Percentiles rank a stretch among this genome's conserved stretches.
Evolutionary conservation across 2,329 filamentous ascomycete species (phyloP).

Genomic region (Scopulariopsis brevicaulis): DNA sequence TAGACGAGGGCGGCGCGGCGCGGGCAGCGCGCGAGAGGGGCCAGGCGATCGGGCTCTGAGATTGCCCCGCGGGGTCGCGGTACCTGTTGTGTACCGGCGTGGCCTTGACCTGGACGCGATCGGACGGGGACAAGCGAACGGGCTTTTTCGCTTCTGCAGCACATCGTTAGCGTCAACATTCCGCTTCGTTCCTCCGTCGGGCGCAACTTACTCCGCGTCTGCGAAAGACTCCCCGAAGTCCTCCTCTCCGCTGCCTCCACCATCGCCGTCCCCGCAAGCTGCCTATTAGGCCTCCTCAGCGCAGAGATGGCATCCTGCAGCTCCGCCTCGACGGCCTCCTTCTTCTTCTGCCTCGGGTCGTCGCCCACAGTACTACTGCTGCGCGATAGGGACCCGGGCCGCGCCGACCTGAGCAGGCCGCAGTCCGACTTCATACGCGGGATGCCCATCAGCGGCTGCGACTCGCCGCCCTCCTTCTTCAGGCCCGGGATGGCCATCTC

Average conservation of each 20-base stretch:
- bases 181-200: neutral
- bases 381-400: constrained; percentile 24
- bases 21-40: neutral
- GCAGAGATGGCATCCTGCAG: constrained; percentile 63
- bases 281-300: constrained; percentile 65
- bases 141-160: constrained; percentile 41
- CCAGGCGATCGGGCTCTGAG: neutral
- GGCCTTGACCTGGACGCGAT: constrained; percentile 40
- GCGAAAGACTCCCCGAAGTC: constrained; percentile 30
- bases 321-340: constrained; percentile 57
- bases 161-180: constrained; percentile 14
- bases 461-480: constrained; percentile 60
- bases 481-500: constrained; percentile 47
- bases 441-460: constrained; percentile 35
- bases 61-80: constrained; percentile 2
- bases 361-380: constrained; percentile 37
- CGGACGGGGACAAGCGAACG: constrained; percentile 21
- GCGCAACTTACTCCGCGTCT: constrained; percentile 33
- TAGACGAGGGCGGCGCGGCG: neutral
- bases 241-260: constrained; percentile 57
- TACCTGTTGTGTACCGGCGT: constrained; percentile 43
- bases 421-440: constrained; percentile 26
- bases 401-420: constrained; percentile 17
- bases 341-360: constrained; percentile 50
- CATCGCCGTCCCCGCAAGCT: constrained; percentile 54